Conservation (phyloP, 1,139 yeast genomes). For the Saccharomycopsis crataegensis region DNA sequence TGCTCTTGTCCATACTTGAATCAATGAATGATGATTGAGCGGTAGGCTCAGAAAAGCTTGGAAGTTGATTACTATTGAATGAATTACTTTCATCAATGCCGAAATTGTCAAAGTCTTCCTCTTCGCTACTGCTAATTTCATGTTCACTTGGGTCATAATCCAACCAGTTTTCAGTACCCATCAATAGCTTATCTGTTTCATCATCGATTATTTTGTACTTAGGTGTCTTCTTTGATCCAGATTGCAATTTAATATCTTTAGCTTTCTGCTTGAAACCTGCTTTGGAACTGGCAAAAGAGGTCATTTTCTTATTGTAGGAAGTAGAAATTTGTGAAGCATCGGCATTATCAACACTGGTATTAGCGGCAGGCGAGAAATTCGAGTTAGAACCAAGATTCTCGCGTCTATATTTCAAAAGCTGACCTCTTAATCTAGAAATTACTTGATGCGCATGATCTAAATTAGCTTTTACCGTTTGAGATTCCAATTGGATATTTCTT, state of each 20-base stretch:
- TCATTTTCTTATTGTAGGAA: not conserved
- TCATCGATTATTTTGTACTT: constrained; percentile 9
- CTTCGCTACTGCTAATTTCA: not conserved
- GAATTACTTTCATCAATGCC: constrained; percentile 9
- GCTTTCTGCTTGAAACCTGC: too few relatives aligned
- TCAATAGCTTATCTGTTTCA: constrained; percentile 17
- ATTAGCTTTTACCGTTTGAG: constrained; percentile 61
- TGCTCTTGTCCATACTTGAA: not conserved
- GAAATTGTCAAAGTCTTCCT: constrained; percentile 3
- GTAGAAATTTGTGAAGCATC: not conserved
- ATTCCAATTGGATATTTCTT: constrained; percentile 48
- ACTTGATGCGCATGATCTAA: constrained; percentile 59
- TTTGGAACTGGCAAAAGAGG: not conserved
- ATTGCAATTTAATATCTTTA: constrained; percentile 7
- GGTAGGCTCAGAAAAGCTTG: constrained; percentile 1
- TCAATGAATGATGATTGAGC: constrained; percentile 1
- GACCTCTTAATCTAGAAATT: constrained; percentile 46
- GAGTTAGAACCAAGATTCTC: constrained; percentile 6
- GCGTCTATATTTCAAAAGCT: constrained; percentile 37
- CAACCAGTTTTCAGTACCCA: constrained; percentile 18
- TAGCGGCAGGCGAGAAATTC: not conserved
- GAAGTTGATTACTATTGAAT: not conserved
- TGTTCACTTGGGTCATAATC: constrained; percentile 10
- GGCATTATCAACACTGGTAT: not conserved
- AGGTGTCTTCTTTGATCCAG: constrained; percentile 1